Percentiles rank a stretch among this genome's conserved stretches.
phyloP scores from a whole-genome alignment of 257 asterid genomes.

The Jaltomata sinuosa region DNA sequence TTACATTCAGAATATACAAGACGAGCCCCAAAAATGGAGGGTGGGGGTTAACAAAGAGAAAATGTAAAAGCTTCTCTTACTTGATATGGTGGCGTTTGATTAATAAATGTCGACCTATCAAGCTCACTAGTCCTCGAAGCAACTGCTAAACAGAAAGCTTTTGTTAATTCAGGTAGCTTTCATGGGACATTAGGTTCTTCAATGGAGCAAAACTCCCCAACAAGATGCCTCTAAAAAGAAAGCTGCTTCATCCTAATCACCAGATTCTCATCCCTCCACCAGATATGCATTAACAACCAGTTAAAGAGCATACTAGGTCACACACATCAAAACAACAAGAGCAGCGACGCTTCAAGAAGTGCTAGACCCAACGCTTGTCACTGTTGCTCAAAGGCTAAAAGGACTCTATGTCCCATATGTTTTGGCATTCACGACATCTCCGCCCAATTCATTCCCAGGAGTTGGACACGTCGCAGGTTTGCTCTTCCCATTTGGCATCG shows the following conservation, averaged over 20 bases:
- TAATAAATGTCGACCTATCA: neutral
- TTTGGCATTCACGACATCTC: neutral
- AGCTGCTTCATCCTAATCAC: neutral
- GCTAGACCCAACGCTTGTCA: slow-evolving; percentile 10
- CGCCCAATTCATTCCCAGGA: neutral
- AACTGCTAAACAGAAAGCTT: neutral
- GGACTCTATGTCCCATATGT: slow-evolving; percentile 8
- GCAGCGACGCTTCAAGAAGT: neutral
- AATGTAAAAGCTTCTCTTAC: neutral
- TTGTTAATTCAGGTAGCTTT: neutral
- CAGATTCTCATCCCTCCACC: neutral
- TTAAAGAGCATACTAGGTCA: neutral
- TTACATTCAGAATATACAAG: neutral
- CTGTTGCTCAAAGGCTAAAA: slow-evolving; percentile 9
- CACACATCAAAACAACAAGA: neutral
- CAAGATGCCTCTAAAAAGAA: neutral
- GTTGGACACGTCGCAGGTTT: neutral
- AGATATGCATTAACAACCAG: neutral
- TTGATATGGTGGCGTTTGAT: neutral
- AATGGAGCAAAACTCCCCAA: neutral
- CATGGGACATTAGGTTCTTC: neutral
- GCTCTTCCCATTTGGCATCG: neutral
- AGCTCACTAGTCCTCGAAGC: neutral
- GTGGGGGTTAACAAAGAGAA: neutral
- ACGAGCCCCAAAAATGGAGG: neutral